Percentiles rank a stretch among this genome's conserved stretches.
phyloP scores from a whole-genome alignment of 768 basidiomycete species.

The Suillus ampliporus region DNA sequence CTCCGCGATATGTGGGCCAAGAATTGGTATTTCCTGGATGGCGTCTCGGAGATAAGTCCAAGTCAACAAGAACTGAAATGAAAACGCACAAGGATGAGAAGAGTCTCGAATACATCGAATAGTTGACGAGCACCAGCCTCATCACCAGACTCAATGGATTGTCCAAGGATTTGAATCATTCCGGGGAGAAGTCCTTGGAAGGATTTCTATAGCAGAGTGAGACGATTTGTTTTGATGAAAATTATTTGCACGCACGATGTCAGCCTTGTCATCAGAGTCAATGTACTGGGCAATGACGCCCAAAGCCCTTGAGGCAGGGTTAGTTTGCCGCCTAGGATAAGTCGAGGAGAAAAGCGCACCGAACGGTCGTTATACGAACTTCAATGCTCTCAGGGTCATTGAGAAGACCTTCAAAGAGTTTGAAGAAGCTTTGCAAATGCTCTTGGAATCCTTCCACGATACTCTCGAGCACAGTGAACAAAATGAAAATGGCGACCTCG shows the following conservation, averaged over 20 bases:
- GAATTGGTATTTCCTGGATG: slow-evolving; percentile 87
- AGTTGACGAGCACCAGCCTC: slow-evolving; percentile 85
- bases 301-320: slow-evolving; percentile 59
- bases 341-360: slow-evolving; percentile 46
- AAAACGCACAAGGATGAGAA: slow-evolving; percentile 81
- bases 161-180: slow-evolving; percentile 89
- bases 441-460: slow-evolving; percentile 90
- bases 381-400: slow-evolving; percentile 86
- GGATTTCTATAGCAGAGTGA: slow-evolving; percentile 57
- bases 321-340: slow-evolving; percentile 12
- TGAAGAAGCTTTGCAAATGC: slow-evolving; percentile 75
- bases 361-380: slow-evolving; percentile 88
- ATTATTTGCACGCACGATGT: slow-evolving; percentile 64
- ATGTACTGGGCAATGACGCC: slow-evolving; percentile 95
- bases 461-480: slow-evolving; percentile 90
- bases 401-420: slow-evolving; percentile 75
- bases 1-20: slow-evolving; percentile 86
- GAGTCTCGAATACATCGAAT: slow-evolving; percentile 95
- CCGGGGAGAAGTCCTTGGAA: slow-evolving; percentile 87
- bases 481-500: slow-evolving; percentile 90
- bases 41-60: slow-evolving; percentile 13
- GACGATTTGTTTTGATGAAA: slow-evolving; percentile 9
- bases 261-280: slow-evolving; percentile 82
- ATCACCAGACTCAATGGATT: slow-evolving; percentile 79
- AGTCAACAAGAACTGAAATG: not conserved